Base-by-base conservation (phyloP, 495 filamentous ascomycete species). In the Thermochaetoides thermophila region DNA sequence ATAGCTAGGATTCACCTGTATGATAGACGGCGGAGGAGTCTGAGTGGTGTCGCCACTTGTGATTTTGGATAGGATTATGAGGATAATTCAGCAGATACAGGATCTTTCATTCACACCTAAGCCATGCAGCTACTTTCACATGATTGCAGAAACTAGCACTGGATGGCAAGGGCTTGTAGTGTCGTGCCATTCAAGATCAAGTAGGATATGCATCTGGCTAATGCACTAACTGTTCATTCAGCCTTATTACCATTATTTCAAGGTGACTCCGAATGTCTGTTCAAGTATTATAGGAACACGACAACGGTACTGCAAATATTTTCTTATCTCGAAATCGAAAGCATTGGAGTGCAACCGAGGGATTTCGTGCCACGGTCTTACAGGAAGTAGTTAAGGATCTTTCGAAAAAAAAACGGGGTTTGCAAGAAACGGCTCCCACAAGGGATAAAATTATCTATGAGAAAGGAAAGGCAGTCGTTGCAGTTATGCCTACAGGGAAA, bases 1-100 rank as follows among this genome's bases (percentile, higher is more conserved):
- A n/a, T n/a, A n/a, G n/a, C n/a, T n/a, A n/a, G n/a, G n/a, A n/a
- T n/a, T n/a, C n/a, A n/a, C n/a, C n/a, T n/a, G n/a, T n/a, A n/a
- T n/a, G n/a, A n/a, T 21, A 52, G 57, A 62, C 37, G 57, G 58
- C 10, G 59, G 59, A 2, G 57, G 57, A 2, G 44, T 62, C 7
- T 41, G 50, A 2, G 59, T 53, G 6, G n/a, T 56, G 3, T 55
- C 57, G 2, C 41, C 44, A 7, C 44, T 60, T 7, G 18, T 56
- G 6, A 57, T 60, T 17, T 32, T 60, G 3, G 10, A 56, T 13
- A 29, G 40, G 7, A 53, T 60, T 16, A 59, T 62, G 55, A 20
- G 32, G 4, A 31, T 31, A 2, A 37, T 63, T 8, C 24, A 49
- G 27, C 25, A 42, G 7, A 32, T 7, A 2, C n/a, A 38, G 2